A percentile compares a stretch with the other conserved stretches of the same genome.
Evolutionary conservation across 805 yeast species (phyloP).

Genomic region (Schwanniomyces polymorphus): DNA sequence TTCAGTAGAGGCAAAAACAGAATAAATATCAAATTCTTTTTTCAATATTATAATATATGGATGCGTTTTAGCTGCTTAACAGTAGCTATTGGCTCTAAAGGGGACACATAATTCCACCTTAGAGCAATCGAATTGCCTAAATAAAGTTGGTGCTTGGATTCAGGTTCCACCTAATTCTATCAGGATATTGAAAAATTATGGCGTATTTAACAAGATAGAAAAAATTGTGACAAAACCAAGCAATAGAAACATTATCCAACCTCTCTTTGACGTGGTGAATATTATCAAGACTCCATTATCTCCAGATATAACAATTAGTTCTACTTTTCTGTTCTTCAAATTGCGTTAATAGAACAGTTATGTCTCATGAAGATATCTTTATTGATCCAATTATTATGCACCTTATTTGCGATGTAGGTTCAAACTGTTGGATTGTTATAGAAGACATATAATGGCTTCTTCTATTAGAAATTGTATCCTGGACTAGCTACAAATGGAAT

Average conservation of each 20-base stretch:
- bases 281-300: conserved; percentile 16
- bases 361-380: conserved; percentile 14
- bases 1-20: too few species aligned
- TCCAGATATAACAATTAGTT: conserved; percentile 13
- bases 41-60: conserved; percentile 24
- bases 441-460: conserved; percentile 25
- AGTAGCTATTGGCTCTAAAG: conserved; percentile 22
- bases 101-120: conserved; percentile 26
- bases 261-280: conserved; percentile 17
- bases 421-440: conserved; percentile 30
- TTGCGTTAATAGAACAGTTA: conserved; percentile 24
- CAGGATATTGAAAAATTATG: conserved; percentile 18
- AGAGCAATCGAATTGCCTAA: conserved; percentile 21
- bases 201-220: conserved; percentile 12
- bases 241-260: conserved; percentile 7
- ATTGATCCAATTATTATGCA: conserved; percentile 14
- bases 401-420: conserved; percentile 18
- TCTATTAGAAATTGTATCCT: conserved; percentile 26
- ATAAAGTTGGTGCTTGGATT: conserved; percentile 34
- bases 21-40: conserved; percentile 2
- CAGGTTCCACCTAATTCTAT: conserved; percentile 29
- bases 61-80: conserved; percentile 31
- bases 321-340: conserved; percentile 24
- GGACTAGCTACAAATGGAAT: conserved; percentile 20
- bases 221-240: conserved; percentile 14